Evolutionary conservation across 768 basidiomycete species (phyloP), one percentile per base, ranked within the genome.

Genomic region (Mycena vulgaris): DNA sequence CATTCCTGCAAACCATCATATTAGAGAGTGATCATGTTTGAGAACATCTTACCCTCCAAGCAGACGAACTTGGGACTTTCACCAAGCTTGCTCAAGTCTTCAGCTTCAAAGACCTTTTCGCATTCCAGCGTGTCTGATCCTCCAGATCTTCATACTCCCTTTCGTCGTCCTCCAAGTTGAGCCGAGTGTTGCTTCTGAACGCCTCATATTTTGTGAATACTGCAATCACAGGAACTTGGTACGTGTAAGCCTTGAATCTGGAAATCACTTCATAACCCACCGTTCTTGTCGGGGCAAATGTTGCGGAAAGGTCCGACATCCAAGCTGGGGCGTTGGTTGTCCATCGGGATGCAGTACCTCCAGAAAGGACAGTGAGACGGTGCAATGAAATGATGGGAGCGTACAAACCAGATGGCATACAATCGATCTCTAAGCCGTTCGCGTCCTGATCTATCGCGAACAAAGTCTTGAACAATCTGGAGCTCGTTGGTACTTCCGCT

Each of bases 171-270:
- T 56, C 53, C 33, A 56, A n/a, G 53, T 57, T 57, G 56, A 57
- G 56, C 23, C 31, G 31, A 31, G 31, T 57, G 56, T 57, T 31
- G 35, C 37, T 57, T 28, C 56, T 40, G 27, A 60, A 60, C 9
- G 58, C 21, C 42, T 60, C 58, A 25, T 28, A 60, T 60, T 60
- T 60, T 8, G 58, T 60, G 37, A 60, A 60, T 25, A 60, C 58
- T 25, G 58, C 58, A 40, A 60, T 60, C 23, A 60, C 42, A 14
- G 58, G 58, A 19, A 60, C 58, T 60, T 37, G 35, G 35, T 37
- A 37, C 35, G 35, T 14, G 35, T 37, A 14, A 37, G 35, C 6
- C 35, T 37, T 37, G 14, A 37, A 14, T 37, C 35, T 37, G 35
- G 35, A 37, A 37, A 37, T 37, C 35, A 37, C 35, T 7, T 37